Evolutionary conservation across 768 basidiomycete species (phyloP), one percentile per base, ranked within the genome.

Genomic region (Ramaria rubella): DNA sequence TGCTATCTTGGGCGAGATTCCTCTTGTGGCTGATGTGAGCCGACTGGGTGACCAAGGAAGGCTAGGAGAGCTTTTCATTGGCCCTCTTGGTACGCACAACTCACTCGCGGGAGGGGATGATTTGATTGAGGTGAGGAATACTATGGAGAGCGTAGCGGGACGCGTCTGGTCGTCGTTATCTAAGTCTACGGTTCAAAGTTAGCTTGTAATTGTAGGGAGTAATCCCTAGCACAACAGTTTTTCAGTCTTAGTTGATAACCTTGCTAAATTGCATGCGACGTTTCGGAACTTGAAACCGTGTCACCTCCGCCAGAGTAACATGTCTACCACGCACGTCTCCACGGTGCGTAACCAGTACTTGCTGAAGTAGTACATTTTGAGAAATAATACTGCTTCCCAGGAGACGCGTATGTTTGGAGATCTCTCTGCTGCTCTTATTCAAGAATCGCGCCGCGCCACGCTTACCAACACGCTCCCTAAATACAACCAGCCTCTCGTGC

Each of bases 401-500:
- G 59, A 60, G 45, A 60, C 45, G 23, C 57, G 49, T 21, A 73
- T 77, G 74, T 74, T 75, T 62, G 74, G 73, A 61, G 93, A 96
- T 73, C 83, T 91, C 61, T 90, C 86, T 5, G 90, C 89, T 6
- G 85, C 91, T 70, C 88, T 98, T 58, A 77, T 95, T 60, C 78
- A 81, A 59, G 93, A 96, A 69, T 85, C 93, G 11, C 84, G 89
- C 17, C 79, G 94, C 24, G 94, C 94, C 1, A 87, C 85, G 1
- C 80, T 85, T 31, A 86, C 88, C 5, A 87, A 92, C 63, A 84
- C 85, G 4, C 77, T 97, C 14, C 77, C 91, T 60, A 95, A 94
- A 65, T 96, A 97, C 77, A 94, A 95, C 71, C 87, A 94, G 69
- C 73, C 81, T 44, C 82, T 92, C 62, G 89, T 97, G 33, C 85